Conservation (phyloP, 2,329 filamentous ascomycete species). For the Purpureocillium lavendulum region DNA sequence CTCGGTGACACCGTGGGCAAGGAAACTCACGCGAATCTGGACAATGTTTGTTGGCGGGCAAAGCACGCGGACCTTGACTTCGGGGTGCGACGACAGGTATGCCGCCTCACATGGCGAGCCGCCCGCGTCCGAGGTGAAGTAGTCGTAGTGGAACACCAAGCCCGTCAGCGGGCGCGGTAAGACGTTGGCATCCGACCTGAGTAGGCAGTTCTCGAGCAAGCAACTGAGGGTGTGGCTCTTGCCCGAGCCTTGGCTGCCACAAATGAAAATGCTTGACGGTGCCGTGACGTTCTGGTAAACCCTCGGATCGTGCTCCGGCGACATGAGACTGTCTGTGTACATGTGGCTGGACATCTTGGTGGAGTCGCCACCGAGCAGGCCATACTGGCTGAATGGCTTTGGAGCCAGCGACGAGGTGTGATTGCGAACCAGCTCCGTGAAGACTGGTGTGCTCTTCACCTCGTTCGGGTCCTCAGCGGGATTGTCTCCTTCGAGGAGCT, state of each 20-base stretch:
- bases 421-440: conserved; percentile 9
- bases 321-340: too few species aligned
- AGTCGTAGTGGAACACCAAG: conserved; percentile 58
- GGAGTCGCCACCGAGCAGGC: conserved; percentile 9
- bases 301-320: conserved; percentile 14
- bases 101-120: conserved; percentile 52
- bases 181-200: conserved; percentile 31
- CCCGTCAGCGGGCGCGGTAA: conserved; percentile 47
- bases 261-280: conserved; percentile 54
- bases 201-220: conserved; percentile 48
- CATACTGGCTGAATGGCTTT: conserved; percentile 8
- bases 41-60: conserved; percentile 44
- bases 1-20: too few species aligned
- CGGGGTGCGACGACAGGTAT: conserved; percentile 35
- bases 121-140: conserved; percentile 37
- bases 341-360: not conserved
- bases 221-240: conserved; percentile 55
- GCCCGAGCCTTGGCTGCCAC: conserved; percentile 55
- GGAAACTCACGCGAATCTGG: conserved; percentile 23
- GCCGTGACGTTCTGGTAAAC: conserved; percentile 37
- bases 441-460: conserved; percentile 8
- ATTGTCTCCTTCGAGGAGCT: conserved; percentile 1
- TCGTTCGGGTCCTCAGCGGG: conserved; percentile 3
- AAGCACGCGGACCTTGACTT: conserved; percentile 41
- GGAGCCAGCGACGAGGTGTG: not conserved